Conservation (phyloP, 768 basidiomycete species). For the Guyanaporus albipodus region DNA sequence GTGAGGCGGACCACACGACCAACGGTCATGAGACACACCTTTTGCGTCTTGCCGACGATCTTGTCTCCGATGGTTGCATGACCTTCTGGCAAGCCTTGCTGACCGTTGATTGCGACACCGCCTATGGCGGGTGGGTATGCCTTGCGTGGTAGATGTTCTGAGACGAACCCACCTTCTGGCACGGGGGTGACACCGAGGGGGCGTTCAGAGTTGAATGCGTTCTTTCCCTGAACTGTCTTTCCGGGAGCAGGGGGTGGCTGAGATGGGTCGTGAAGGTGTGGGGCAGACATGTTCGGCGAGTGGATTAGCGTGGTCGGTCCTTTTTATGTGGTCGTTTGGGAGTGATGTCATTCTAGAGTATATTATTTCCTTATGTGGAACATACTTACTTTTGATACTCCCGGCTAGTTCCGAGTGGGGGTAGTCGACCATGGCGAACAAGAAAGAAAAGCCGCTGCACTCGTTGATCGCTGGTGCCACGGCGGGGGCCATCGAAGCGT, state of each 20-base stretch:
- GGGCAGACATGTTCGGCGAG: constrained; percentile 17
- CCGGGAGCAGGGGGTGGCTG: constrained; percentile 43
- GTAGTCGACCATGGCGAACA: constrained; percentile 38
- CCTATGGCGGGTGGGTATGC: constrained; percentile 9
- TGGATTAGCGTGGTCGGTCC: background rate
- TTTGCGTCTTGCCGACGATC: constrained; percentile 54
- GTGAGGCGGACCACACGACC: background rate
- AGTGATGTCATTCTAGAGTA: constrained; percentile 12
- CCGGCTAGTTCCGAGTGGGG: constrained; percentile 5
- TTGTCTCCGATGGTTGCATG: constrained; percentile 49
- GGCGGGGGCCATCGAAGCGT: constrained; percentile 93
- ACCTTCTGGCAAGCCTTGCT: constrained; percentile 25
- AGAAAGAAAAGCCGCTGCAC: constrained; percentile 79
- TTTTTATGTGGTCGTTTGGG: constrained; percentile 10
- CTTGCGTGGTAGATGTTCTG: background rate
- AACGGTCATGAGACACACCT: constrained; percentile 33
- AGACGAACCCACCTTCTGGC: constrained; percentile 27
- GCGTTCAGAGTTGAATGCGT: constrained; percentile 31
- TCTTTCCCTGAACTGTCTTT: constrained; percentile 6
- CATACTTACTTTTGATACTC: too few species aligned
- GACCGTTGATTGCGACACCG: constrained; percentile 26
- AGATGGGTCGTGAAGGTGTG: constrained; percentile 44
- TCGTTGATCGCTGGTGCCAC: constrained; percentile 88
- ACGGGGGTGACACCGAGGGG: constrained; percentile 37
- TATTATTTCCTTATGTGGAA: background rate